Evolutionary conservation across 352 stramenopile species (phyloP).

Genomic region (Phytophthora cactorum): DNA sequence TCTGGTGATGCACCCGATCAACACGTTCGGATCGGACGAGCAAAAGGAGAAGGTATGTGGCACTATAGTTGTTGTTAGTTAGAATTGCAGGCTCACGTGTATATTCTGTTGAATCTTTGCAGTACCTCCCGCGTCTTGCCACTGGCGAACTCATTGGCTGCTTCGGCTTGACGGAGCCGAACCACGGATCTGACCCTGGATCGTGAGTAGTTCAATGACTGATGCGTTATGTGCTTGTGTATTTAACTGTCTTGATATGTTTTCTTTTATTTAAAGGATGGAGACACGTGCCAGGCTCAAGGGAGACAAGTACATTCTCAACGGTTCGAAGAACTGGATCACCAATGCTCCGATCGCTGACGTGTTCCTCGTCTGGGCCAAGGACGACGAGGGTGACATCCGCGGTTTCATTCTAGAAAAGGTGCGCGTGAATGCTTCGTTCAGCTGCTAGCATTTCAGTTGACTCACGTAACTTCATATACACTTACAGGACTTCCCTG

Average conservation of each 20-base stretch:
- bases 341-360: slow-evolving; percentile 98
- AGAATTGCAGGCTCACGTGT: background rate
- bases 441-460: background rate
- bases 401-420: slow-evolving; percentile 96
- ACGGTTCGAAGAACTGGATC: slow-evolving; percentile 96
- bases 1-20: slow-evolving; percentile 99
- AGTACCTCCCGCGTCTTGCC: slow-evolving; percentile 95
- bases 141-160: slow-evolving; percentile 96
- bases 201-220: slow-evolving; percentile 49
- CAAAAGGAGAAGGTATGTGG: slow-evolving; percentile 92
- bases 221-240: background rate
- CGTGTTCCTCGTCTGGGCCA: slow-evolving; percentile 97
- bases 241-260: slow-evolving; percentile 1
- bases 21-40: slow-evolving; percentile 96
- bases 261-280: slow-evolving; percentile 76
- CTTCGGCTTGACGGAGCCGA: slow-evolving; percentile 98
- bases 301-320: slow-evolving; percentile 95
- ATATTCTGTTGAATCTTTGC: background rate
- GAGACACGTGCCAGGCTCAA: slow-evolving; percentile 92
- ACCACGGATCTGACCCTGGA: slow-evolving; percentile 96
- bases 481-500: slow-evolving; percentile 78
- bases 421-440: slow-evolving; percentile 25
- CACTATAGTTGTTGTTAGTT: background rate
- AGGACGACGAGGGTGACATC: slow-evolving; percentile 94
- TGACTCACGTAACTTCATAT: background rate